Conservation (phyloP, 2,329 filamentous ascomycete species). For the Trichoderma asperellum region DNA sequence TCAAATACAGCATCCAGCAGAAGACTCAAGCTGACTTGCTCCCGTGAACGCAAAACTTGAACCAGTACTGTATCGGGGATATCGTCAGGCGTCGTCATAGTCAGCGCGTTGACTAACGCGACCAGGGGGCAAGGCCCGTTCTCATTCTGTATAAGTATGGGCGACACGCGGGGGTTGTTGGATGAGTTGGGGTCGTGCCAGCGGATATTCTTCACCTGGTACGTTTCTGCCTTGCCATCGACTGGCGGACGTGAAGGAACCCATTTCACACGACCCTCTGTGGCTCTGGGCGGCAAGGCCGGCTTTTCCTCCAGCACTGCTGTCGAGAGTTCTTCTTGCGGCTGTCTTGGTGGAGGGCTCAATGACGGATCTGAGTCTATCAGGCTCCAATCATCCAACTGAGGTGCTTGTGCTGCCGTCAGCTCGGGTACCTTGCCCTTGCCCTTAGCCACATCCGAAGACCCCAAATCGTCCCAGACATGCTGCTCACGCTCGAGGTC, state of each 20-base stretch:
- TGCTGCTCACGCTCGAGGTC: constrained; percentile 49
- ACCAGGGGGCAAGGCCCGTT: constrained; percentile 95
- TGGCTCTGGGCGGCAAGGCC: constrained; percentile 45
- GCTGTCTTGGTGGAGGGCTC: constrained; percentile 27
- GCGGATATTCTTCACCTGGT: constrained; percentile 87
- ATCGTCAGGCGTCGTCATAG: constrained; percentile 74
- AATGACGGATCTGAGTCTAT: constrained; percentile 49
- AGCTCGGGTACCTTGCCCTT: constrained; percentile 35
- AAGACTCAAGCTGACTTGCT: constrained; percentile 84
- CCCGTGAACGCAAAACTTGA: constrained; percentile 75
- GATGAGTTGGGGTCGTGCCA: constrained; percentile 72
- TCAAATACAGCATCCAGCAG: constrained; percentile 90
- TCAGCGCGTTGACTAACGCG: constrained; percentile 89
- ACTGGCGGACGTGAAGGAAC: constrained; percentile 48
- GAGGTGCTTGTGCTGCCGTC: constrained; percentile 31
- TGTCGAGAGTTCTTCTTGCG: constrained; percentile 23
- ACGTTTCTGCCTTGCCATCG: constrained; percentile 70
- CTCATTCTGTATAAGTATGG: constrained; percentile 87
- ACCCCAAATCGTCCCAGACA: constrained; percentile 55
- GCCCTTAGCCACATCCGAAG: constrained; percentile 49
- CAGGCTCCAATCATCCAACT: constrained; percentile 55
- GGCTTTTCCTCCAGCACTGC: constrained; percentile 37
- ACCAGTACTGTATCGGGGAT: constrained; percentile 69
- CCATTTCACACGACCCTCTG: constrained; percentile 40
- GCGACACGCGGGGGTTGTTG: constrained; percentile 72